These are phyloP conservation scores for Cryomyces minteri DNA, from an alignment of 495 filamentous ascomycete genomes.

Conservation along the genomic window DNA sequence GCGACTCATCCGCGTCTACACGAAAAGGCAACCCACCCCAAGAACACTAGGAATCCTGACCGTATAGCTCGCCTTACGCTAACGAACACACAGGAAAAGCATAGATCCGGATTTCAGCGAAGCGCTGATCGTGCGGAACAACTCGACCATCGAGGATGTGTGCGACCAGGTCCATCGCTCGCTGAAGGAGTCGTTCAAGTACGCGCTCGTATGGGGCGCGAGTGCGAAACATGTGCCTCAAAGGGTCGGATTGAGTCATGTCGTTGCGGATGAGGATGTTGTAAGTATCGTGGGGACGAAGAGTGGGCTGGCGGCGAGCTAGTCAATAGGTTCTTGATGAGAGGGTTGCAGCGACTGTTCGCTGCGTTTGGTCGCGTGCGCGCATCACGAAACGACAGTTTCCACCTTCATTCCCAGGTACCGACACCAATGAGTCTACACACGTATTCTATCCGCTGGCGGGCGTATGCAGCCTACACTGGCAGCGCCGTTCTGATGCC, in stretches of 20 bases:
- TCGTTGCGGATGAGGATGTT: conserved; percentile 89
- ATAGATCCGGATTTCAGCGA: conserved; percentile 80
- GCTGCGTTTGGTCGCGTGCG: too few species aligned
- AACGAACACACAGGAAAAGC: conserved; percentile 43
- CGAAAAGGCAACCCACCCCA: conserved; percentile 45
- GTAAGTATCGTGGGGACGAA: conserved; percentile 64
- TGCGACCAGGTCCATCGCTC: conserved; percentile 91
- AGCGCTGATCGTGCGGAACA: conserved; percentile 78
- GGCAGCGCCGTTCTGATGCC: too few species aligned
- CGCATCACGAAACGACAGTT: too few species aligned
- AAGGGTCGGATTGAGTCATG: conserved; percentile 72
- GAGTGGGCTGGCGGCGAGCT: too few species aligned
- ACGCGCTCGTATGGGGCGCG: conserved; percentile 93
- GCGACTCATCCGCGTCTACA: conserved; percentile 81
- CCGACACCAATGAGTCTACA: too few species aligned
- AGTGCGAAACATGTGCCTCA: conserved; percentile 92
- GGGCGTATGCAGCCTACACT: too few species aligned
- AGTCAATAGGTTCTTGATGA: too few species aligned
- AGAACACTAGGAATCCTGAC: background rate
- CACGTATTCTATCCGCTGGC: too few species aligned
- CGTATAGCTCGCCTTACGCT: background rate
- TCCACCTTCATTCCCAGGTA: too few species aligned
- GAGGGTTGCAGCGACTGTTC: too few species aligned
- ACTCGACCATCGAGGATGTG: conserved; percentile 87
- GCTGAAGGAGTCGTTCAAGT: conserved; percentile 97